These are phyloP conservation scores for Mycosphaerella arachidis DNA, from an alignment of 2,329 filamentous ascomycete species.

Conservation along the genomic window DNA sequence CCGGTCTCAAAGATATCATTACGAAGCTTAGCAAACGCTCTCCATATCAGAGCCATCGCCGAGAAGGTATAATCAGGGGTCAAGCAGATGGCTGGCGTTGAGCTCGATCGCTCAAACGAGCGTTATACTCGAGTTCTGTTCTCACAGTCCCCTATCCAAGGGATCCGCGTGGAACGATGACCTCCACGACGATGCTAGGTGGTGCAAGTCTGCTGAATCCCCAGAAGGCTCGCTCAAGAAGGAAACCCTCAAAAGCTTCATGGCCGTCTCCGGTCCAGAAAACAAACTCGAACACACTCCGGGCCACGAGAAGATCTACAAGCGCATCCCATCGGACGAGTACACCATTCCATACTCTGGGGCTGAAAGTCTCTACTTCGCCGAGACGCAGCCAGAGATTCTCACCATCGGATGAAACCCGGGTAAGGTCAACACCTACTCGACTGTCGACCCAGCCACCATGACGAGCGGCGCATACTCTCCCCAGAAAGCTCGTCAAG, in stretches of 20 bases:
- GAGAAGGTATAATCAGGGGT: not conserved
- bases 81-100: not conserved
- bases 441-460: conserved; percentile 30
- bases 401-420: conserved; percentile 35
- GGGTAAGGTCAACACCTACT: conserved; percentile 33
- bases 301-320: conserved; percentile 41
- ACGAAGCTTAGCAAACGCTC: not conserved
- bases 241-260: conserved; percentile 39
- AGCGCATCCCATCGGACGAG: conserved; percentile 27
- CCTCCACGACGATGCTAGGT: not conserved
- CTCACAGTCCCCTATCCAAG: no score
- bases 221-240: conserved; percentile 36
- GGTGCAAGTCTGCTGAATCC: conserved; percentile 33
- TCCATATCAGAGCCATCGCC: not conserved
- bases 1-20: not conserved
- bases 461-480: conserved; percentile 43
- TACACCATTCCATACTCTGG: conserved; percentile 30
- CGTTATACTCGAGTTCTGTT: not conserved
- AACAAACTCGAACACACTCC: conserved; percentile 29
- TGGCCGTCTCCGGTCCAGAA: conserved; percentile 34
- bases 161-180: not conserved
- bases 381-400: conserved; percentile 27
- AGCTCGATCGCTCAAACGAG: not conserved
- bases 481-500: conserved; percentile 22
- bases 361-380: conserved; percentile 29